These are phyloP conservation scores for Lachancea mirantina DNA, from an alignment of 805 yeast species.

Conservation along the genomic window DNA sequence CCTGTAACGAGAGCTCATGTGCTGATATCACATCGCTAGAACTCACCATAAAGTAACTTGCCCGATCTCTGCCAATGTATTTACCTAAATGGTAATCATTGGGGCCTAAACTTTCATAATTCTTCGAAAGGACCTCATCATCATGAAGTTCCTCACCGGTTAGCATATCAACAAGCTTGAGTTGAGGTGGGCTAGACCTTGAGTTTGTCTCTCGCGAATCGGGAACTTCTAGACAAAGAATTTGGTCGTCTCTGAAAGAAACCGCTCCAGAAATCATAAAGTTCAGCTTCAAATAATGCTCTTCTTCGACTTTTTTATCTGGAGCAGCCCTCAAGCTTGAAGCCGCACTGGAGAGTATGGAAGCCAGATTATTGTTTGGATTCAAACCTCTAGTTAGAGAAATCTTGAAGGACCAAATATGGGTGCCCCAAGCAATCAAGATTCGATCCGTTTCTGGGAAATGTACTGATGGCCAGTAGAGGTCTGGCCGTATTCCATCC, in stretches of 20 bases:
- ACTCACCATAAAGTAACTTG: slow-evolving; percentile 60
- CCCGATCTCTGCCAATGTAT: slow-evolving; percentile 35
- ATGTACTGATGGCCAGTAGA: slow-evolving; percentile 75
- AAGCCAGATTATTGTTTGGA: slow-evolving; percentile 19
- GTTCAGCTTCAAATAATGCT: slow-evolving; percentile 35
- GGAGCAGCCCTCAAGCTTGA: slow-evolving; percentile 41
- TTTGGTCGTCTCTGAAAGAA: slow-evolving; percentile 62
- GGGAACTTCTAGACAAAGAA: slow-evolving; percentile 37
- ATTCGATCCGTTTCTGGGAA: slow-evolving; percentile 59
- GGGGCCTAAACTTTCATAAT: slow-evolving; percentile 52
- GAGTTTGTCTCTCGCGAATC: slow-evolving; percentile 38
- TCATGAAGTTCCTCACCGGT: slow-evolving; percentile 69
- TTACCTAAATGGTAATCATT: slow-evolving; percentile 74
- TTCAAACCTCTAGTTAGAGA: slow-evolving; percentile 26
- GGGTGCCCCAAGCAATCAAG: slow-evolving; percentile 75
- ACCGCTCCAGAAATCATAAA: slow-evolving; percentile 68
- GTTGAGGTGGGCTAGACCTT: slow-evolving; percentile 56
- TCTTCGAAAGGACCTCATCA: slow-evolving; percentile 66
- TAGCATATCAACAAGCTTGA: slow-evolving; percentile 55
- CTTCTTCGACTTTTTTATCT: slow-evolving; percentile 36
- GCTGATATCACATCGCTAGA: slow-evolving; percentile 79
- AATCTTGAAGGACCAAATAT: slow-evolving; percentile 62
- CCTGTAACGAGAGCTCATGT: slow-evolving; percentile 59
- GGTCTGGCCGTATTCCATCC: slow-evolving; percentile 49
- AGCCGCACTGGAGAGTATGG: slow-evolving; percentile 34